Evolutionary conservation across 2,329 filamentous ascomycete species (phyloP).

Genomic region (Talaromyces sp.): DNA sequence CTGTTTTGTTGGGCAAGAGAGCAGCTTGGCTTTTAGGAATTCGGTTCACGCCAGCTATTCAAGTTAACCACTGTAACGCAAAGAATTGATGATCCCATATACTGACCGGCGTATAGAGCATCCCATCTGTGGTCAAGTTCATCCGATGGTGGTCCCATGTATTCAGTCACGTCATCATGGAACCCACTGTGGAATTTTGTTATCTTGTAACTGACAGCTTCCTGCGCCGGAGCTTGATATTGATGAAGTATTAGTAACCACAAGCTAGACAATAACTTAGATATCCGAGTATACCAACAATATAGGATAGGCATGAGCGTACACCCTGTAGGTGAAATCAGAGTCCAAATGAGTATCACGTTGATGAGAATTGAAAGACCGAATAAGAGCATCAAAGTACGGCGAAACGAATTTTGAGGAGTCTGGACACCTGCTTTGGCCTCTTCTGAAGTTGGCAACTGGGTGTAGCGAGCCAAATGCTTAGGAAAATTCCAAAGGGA

Average conservation of each 20-base stretch:
- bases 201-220: background rate
- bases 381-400: background rate
- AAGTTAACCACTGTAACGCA: background rate
- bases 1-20: background rate
- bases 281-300: background rate
- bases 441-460: background rate
- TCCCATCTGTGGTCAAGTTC: background rate
- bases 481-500: background rate
- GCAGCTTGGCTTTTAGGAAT: conserved; percentile 4
- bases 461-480: background rate
- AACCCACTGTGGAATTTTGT: background rate
- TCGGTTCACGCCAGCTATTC: background rate
- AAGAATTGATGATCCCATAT: background rate
- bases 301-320: background rate
- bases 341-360: background rate
- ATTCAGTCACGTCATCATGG: background rate
- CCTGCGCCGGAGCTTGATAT: background rate
- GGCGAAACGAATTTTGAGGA: background rate
- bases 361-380: background rate
- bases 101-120: background rate
- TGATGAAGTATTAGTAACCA: background rate
- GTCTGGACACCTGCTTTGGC: background rate
- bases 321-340: background rate
- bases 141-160: background rate
- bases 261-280: background rate